Evolutionary conservation across 495 filamentous ascomycete species (phyloP).

Genomic region (Xeromyces bisporus): DNA sequence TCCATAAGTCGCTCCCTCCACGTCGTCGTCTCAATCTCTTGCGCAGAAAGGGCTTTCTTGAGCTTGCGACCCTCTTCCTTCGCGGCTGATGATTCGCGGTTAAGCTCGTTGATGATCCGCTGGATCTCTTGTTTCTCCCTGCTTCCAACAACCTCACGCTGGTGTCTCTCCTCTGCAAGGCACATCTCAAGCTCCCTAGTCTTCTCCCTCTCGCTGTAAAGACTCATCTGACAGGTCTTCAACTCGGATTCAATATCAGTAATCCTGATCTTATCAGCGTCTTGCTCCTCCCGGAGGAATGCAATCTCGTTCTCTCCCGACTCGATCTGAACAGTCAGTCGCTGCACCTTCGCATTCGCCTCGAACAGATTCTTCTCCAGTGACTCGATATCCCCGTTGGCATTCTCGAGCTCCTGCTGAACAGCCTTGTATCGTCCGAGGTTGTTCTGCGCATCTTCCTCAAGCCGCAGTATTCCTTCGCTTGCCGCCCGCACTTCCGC

Average conservation of each 20-base stretch:
- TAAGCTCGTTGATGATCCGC: conserved; percentile 67
- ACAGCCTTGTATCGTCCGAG: conserved; percentile 52
- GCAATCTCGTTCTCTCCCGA: conserved; percentile 83
- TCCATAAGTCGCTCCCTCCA: conserved; percentile 83
- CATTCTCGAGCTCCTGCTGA: conserved; percentile 55
- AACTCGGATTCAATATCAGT: conserved; percentile 74
- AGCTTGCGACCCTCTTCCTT: conserved; percentile 78
- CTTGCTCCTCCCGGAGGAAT: conserved; percentile 93
- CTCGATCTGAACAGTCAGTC: conserved; percentile 78
- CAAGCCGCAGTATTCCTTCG: conserved; percentile 66
- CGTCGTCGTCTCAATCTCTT: conserved; percentile 73
- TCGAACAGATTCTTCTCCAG: conserved; percentile 62
- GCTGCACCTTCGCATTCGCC: conserved; percentile 66
- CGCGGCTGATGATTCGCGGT: conserved; percentile 56
- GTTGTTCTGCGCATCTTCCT: conserved; percentile 64
- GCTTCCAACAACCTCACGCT: conserved; percentile 70
- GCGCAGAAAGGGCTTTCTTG: conserved; percentile 60
- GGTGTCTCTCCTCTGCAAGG: conserved; percentile 60
- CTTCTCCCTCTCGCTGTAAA: conserved; percentile 70
- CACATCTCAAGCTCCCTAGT: conserved; percentile 61
- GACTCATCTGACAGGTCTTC: conserved; percentile 49
- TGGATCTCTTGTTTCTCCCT: conserved; percentile 80
- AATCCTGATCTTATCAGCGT: conserved; percentile 94
- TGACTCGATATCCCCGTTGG: conserved; percentile 60
- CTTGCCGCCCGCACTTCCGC: conserved; percentile 81